Base-by-base conservation (phyloP, 306 rosid species). In the Pterocarpus santalinus region DNA sequence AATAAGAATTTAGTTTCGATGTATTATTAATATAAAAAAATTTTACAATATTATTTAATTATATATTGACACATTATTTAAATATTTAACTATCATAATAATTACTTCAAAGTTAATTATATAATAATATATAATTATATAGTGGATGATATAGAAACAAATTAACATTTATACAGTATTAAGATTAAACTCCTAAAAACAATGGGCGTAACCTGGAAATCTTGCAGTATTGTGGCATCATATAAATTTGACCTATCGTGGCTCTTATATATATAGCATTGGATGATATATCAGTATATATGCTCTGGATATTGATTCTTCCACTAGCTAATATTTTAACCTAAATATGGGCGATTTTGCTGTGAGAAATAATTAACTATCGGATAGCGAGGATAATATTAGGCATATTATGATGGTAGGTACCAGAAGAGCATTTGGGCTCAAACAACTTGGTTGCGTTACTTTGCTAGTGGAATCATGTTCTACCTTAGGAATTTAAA, bases 261-360 rank as follows among this genome's bases (percentile, higher is more conserved):
- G 55, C 65, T 10, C 36, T 39, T 78, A 44, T 10, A 3, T 66
- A 57, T 22, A 44, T 10, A 55, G 65, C 38, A 57, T 30, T 57
- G 56, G 66, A 49, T 76, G 78, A 58, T 84, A 32, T 51, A 15
- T 2, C 12, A 76, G 52, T 63, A 73, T 35, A 22, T 22, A 22
- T 22, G 28, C 79, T 35, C 58, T 28, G 80, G 71, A 22, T 76
- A 66, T 84, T 75, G 79, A 82, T 90, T 88, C 87, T 84, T 86
- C 88, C 86, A 88, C 90, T 82, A 12, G 81, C 73, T 63, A 56
- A 69, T 86, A 75, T 81, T 85, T 83, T 66, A 79, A 78, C 78
- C 35, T 68, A 66, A 75, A 79, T 9, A 67, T 34, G 57, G 69
- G 44, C 81, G 13, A 60, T 80, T 66, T 53, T 76, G 30, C 77